Evolutionary conservation across 2,329 filamentous ascomycete species (phyloP), one percentile per base, ranked within the genome.

Genomic region (Fusarium succisae): DNA sequence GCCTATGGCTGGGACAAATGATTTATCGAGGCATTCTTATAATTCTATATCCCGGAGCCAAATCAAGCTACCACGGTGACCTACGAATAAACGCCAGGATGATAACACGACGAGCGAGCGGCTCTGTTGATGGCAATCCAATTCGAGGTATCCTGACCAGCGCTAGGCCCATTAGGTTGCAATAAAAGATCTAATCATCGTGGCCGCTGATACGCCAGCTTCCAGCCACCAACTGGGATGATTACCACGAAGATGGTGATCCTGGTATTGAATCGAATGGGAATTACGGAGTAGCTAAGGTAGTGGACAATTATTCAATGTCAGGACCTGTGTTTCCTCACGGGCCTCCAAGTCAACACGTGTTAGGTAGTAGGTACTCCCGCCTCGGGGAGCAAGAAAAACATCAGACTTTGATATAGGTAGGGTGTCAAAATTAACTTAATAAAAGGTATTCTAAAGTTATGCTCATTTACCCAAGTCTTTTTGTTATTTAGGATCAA

Each of bases 161-260:
- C 63, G 60, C 76, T 77, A 76, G 54, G 22, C 76, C 73, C 35
- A 47, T 74, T 35, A 35, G 32, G 32, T 35, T 66, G 38, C 47
- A 64, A 73, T 73, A 48, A 63, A 48, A 59, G 55, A 76, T 77
- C 69, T 65, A 50, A 73, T 35, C 66, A 58, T 24, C 28, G 53
- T 59, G 37, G 39, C 20, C 41, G 35, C 53, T 76, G 72, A 78
- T 78, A 73, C 48, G 70, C 53, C 62, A 56, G 60, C 50, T 54
- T 26, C 58, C 58, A 63, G 58, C 45, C 51, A 71, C 60, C 44
- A 69, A 56, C 48, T 54, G 44, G 69, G 70, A 69, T 55, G 74
- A 71, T 76, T 67, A 73, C 70, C 66, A 71, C 61, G 60, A 55
- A 55, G 50, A 73, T 75, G 76, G 70, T 76, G 75, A 76, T 78